A percentile compares a stretch with the other conserved stretches of the same genome.
These are phyloP conservation scores for Toxicodendron radicans DNA, from an alignment of 345 rosid genomes.

Conservation along the genomic window DNA sequence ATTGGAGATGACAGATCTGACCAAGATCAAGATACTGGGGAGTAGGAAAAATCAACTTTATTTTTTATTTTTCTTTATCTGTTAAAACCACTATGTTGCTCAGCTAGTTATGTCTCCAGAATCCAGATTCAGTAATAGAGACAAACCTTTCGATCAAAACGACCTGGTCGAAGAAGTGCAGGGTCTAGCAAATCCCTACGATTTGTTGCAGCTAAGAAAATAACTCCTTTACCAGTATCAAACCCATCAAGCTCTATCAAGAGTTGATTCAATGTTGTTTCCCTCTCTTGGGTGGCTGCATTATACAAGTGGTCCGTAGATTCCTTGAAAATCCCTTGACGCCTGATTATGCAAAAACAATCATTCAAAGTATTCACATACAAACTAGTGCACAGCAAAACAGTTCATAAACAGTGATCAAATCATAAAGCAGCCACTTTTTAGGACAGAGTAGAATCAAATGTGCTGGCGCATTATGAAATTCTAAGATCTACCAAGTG, in stretches of 20 bases:
- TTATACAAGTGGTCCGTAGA: conserved; percentile 72
- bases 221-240: conserved; percentile 98
- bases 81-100: conserved; percentile 9
- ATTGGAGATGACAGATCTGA: no score
- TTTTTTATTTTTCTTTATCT: neutral
- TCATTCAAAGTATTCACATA: conserved; percentile 13
- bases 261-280: conserved; percentile 93
- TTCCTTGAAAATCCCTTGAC: conserved; percentile 89
- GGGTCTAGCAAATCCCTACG: conserved; percentile 92
- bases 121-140: conserved; percentile 20
- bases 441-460: neutral
- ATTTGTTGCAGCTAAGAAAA: conserved; percentile 92
- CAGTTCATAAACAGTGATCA: neutral
- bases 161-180: conserved; percentile 95
- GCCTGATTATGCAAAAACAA: conserved; percentile 44
- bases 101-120: conserved; percentile 5
- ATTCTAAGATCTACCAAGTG: neutral
- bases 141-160: conserved; percentile 94
- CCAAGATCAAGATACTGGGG: no score
- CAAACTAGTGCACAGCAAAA: neutral
- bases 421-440: neutral
- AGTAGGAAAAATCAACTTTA: no score
- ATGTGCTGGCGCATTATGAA: neutral
- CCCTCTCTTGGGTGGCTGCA: conserved; percentile 97
- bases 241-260: conserved; percentile 97